Evolutionary conservation across 768 basidiomycete genomes (phyloP).

Genomic region (Mycena vitilis): DNA sequence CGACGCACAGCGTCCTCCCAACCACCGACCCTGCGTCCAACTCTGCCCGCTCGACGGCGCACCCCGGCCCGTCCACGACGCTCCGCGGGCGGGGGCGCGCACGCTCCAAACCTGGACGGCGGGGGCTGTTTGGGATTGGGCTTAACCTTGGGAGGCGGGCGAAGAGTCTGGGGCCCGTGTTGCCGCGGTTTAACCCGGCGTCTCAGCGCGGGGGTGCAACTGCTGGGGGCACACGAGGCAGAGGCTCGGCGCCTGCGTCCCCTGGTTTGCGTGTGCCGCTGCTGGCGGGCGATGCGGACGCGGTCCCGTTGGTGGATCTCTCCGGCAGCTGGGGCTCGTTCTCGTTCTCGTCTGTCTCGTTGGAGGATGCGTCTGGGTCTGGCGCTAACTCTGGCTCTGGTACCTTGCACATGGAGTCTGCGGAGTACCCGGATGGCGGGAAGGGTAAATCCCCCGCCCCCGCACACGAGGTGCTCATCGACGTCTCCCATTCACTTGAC

Average conservation of each 20-base stretch:
- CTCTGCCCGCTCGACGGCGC: neutral
- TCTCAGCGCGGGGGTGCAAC: neutral
- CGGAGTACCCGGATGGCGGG: no score
- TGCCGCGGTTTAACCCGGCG: constrained; percentile 11
- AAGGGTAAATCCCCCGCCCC: neutral
- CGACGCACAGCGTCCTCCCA: neutral
- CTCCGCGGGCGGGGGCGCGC: constrained; percentile 10
- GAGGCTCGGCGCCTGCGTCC: neutral
- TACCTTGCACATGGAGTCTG: no score
- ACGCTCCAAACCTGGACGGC: neutral
- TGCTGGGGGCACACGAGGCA: neutral
- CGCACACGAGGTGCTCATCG: constrained; percentile 13
- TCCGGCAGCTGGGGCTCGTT: constrained; percentile 6
- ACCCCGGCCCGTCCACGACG: neutral
- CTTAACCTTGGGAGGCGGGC: neutral
- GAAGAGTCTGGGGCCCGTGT: constrained; percentile 17
- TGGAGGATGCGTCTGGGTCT: neutral
- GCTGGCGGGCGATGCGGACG: neutral
- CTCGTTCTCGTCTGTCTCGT: neutral
- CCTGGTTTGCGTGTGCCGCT: neutral
- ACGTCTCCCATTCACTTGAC: constrained; percentile 2
- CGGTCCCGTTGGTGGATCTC: constrained; percentile 21
- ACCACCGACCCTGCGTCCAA: neutral
- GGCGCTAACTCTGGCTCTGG: neutral
- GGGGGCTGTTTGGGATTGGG: neutral